These are phyloP conservation scores for Tephrocybe sp. DNA, from an alignment of 768 basidiomycete species.

Conservation along the genomic window DNA sequence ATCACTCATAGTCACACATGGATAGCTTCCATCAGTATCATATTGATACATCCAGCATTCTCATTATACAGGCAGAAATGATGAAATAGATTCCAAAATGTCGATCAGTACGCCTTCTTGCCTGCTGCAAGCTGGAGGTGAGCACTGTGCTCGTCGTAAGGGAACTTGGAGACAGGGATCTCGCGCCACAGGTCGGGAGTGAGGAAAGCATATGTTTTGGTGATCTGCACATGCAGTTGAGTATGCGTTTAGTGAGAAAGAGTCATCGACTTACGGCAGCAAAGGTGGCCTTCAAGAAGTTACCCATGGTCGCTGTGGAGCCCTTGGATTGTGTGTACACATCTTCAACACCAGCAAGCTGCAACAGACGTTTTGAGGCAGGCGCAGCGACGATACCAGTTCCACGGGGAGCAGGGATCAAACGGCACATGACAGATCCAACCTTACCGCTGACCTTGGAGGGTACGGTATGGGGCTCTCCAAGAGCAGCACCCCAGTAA, in stretches of 20 bases:
- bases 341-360: slow-evolving; percentile 97
- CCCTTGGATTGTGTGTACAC: slow-evolving; percentile 98
- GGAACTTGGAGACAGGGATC: slow-evolving; percentile 84
- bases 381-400: slow-evolving; percentile 99
- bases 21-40: slow-evolving; percentile 4
- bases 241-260: slow-evolving; percentile 2
- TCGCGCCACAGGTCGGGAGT: slow-evolving; percentile 98
- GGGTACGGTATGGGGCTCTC: slow-evolving; percentile 98
- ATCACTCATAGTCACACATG: too few relatives aligned
- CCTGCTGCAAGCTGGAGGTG: slow-evolving; percentile 82
- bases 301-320: slow-evolving; percentile 97
- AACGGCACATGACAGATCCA: slow-evolving; percentile 98
- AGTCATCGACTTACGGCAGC: slow-evolving; percentile 59
- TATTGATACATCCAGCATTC: slow-evolving; percentile 9
- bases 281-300: slow-evolving; percentile 98
- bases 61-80: slow-evolving; percentile 15
- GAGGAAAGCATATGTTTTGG: slow-evolving; percentile 97
- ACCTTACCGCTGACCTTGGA: slow-evolving; percentile 98
- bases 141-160: slow-evolving; percentile 93
- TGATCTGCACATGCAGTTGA: slow-evolving; percentile 54
- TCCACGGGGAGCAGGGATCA: slow-evolving; percentile 97
- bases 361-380: slow-evolving; percentile 92
- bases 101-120: slow-evolving; percentile 66
- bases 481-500: slow-evolving; percentile 99
- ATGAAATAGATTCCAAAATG: slow-evolving; percentile 7